Base-by-base conservation (phyloP, 2,329 filamentous ascomycete species). In the Zalaria sp. region DNA sequence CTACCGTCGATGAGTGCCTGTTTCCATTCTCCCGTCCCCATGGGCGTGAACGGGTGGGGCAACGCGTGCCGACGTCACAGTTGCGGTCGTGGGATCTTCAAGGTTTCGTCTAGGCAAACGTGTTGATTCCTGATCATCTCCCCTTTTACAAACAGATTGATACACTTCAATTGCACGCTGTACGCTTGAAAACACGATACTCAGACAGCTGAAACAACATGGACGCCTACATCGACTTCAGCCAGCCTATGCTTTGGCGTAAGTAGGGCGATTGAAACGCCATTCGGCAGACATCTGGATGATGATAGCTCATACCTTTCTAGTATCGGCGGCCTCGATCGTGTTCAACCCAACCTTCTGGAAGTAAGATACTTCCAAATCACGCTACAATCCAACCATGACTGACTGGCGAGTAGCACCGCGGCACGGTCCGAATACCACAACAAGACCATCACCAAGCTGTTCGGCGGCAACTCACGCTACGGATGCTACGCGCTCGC, bases 321-420 rank as follows among this genome's bases (percentile, higher is more conserved):
- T 47, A 94, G 88, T 91, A 52, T 84, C 86, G 51, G 83, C 80
- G 38, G 72, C 71, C 43, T 75, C 83, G 41, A 93, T 98, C 64
- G 73, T 81, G 38, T 96, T 98, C 66, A 98, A 98, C 65, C 91
- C 91, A 25, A 81, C 91, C n/a, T 96, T 95, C 65, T 98, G 91
- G 91, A 98, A 98, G 88, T 94, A 73, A 71, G 84, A 73, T 41
- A 46, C 26, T 3, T 2, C 5, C 25, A 18, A 18, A 18, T 18
- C 18, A 18, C 18, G 18, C 18, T 18, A 18, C 18, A 18, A 18
- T 18, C 18, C 18, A 18, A 18, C 18, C 18, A 70, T 57, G 7
- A 32, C 29, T 32, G n/a, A 43, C 40, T 4, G 25, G 36, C 40
- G 37, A 49, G 28, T 51, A 93, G 85, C 62, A 83, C 87, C 55